phyloP scores from a whole-genome alignment of 805 yeast genomes.

The Priceomyces medius region DNA sequence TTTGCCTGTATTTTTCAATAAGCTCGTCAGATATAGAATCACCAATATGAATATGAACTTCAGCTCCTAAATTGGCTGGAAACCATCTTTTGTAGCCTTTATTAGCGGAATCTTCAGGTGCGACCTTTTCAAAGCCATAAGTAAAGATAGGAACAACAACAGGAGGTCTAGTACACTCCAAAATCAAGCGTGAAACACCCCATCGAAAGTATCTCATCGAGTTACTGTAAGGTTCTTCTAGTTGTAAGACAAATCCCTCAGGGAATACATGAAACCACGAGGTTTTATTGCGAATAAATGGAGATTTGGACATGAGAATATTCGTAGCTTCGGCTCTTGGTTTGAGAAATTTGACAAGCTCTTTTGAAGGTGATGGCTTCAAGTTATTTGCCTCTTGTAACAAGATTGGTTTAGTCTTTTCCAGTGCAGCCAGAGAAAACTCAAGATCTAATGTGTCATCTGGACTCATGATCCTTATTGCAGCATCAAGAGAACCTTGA shows the following conservation, averaged over 20 bases:
- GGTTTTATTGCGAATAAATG: slow-evolving; percentile 61
- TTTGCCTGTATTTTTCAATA: slow-evolving; percentile 59
- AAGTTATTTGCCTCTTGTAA: slow-evolving; percentile 38
- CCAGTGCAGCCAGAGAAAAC: slow-evolving; percentile 32
- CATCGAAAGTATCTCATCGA: slow-evolving; percentile 95
- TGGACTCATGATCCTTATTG: slow-evolving; percentile 73
- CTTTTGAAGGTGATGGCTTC: slow-evolving; percentile 7
- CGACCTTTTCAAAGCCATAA: slow-evolving; percentile 81
- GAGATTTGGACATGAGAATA: slow-evolving; percentile 39
- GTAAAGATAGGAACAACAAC: slow-evolving; percentile 83
- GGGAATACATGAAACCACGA: slow-evolving; percentile 96
- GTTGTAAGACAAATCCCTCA: slow-evolving; percentile 88
- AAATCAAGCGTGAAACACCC: slow-evolving; percentile 84
- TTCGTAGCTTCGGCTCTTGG: slow-evolving; percentile 31
- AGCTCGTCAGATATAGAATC: slow-evolving; percentile 59
- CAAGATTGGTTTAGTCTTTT: slow-evolving; percentile 29
- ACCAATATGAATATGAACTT: slow-evolving; percentile 70
- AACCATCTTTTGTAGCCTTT: slow-evolving; percentile 54
- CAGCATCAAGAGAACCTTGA: slow-evolving; percentile 87
- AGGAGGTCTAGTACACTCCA: slow-evolving; percentile 83
- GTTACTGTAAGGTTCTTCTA: slow-evolving; percentile 72
- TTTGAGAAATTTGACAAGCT: slow-evolving; percentile 20
- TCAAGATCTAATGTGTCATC: slow-evolving; percentile 62
- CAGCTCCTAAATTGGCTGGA: slow-evolving; percentile 65
- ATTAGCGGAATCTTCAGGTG: slow-evolving; percentile 71